Base-by-base conservation (phyloP, 441 rosid genomes). In the Pelargonium fulgidum region DNA sequence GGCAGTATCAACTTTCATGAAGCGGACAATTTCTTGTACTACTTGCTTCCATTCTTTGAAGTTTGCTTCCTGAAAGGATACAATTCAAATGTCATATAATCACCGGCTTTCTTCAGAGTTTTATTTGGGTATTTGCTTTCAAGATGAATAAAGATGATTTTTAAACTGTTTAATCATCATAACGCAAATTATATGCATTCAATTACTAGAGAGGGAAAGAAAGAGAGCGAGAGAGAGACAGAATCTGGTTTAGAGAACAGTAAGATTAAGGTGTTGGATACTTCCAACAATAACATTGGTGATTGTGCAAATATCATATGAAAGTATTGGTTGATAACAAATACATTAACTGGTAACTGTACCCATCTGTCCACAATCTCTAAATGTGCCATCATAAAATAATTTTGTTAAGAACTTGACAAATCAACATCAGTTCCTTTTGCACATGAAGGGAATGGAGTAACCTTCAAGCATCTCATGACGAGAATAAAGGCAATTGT, bases 11-110 rank as follows among this genome's bases (percentile, higher is more conserved):
- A 82, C 83, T 66, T 85, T 79, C 36, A 78, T 82, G 80, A 93
- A 93, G 66, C 81, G 87, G 36, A 73, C 72, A 78, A 93, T 91
- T 79, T 93, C 98, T 81, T 88, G 89, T 66, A 87, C 87, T 78
- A 93, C 96, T 64, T 85, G 73, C 77, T 84, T 91, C 97, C 99
- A 93, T 72, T 93, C 96, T 83, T 85, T 89, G 71, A 89, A 93
- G 75, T 85, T 86, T 14, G 93, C 87, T 80, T 87, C 96, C 97
- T 91, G 82, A 42, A 33, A 80, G 74, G 68, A 70, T 47, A 54
- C 2, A 72, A 66, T 10, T 24, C 10, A 70, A 36, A 56, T 44
- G 52, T 11, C 72, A 54, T 1, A 14, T 16, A 16, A 16, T 9
- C 5, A 54, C 19, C 17, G 61, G 20, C 24, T 9, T 54, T 19